Conservation (phyloP, 139 green algal genomes). For the Micromonas commoda region DNA sequence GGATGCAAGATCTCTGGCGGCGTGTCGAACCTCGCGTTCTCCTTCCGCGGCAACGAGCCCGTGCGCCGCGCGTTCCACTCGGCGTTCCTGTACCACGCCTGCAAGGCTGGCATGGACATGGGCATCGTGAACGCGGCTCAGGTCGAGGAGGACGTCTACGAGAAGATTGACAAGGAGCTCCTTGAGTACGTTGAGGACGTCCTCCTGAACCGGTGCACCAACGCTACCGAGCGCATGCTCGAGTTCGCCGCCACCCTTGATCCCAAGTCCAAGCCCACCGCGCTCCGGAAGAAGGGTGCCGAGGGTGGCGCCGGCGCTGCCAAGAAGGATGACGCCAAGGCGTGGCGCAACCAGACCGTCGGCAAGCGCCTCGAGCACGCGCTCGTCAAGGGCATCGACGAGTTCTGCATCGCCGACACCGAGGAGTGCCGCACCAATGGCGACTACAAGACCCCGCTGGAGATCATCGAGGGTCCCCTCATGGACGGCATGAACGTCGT, state of each 20-base stretch:
- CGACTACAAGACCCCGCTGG: conserved; percentile 67
- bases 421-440: conserved; percentile 75
- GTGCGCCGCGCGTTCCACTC: conserved; percentile 88
- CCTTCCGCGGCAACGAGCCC: conserved; percentile 94
- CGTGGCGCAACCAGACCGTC: conserved; percentile 73
- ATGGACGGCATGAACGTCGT: conserved; percentile 99
- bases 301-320: conserved; percentile 38
- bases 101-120: conserved; percentile 97
- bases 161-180: conserved; percentile 97
- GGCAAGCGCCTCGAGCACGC: conserved; percentile 85
- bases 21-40: conserved; percentile 98
- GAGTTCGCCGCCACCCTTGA: conserved; percentile 83
- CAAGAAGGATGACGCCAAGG: conserved; percentile 34
- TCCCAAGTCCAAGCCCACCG: conserved; percentile 85
- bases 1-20: conserved; percentile 90
- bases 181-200: conserved; percentile 94
- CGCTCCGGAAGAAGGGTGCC: conserved; percentile 42
- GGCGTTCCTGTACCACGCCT: conserved; percentile 91
- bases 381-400: conserved; percentile 95
- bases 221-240: conserved; percentile 92
- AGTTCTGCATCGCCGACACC: conserved; percentile 83
- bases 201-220: conserved; percentile 92
- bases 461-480: conserved; percentile 95
- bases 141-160: conserved; percentile 88
- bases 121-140: conserved; percentile 95